Percentiles rank a stretch among this genome's conserved stretches.
Conservation (phyloP, 768 basidiomycete species). For the Lentinula raphanica region DNA sequence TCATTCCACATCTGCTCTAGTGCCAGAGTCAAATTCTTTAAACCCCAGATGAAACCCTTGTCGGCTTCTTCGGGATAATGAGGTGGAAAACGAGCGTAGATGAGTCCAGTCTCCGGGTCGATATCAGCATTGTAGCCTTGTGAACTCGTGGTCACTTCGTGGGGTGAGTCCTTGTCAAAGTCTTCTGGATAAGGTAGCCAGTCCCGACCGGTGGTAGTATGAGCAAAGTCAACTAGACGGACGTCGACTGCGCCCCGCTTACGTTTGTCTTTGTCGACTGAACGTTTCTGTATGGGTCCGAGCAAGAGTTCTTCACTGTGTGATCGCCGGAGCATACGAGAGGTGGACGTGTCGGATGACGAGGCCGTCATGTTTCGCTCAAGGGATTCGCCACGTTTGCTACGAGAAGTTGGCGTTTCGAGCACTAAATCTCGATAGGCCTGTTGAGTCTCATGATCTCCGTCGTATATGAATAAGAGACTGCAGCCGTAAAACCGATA, state of each 20-base stretch:
- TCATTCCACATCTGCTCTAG: constrained; percentile 85
- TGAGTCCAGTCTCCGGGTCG: constrained; percentile 75
- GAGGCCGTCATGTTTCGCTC: constrained; percentile 45
- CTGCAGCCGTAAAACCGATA: constrained; percentile 98
- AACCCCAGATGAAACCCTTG: constrained; percentile 88
- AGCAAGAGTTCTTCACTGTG: constrained; percentile 76
- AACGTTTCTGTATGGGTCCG: constrained; percentile 61
- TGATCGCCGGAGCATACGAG: constrained; percentile 55
- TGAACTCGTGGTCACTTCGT: constrained; percentile 48
- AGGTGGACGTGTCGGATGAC: constrained; percentile 37
- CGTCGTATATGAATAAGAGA: constrained; percentile 95
- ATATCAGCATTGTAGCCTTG: constrained; percentile 80
- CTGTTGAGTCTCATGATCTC: constrained; percentile 84
- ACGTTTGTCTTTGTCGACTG: constrained; percentile 56
- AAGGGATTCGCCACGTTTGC: constrained; percentile 73
- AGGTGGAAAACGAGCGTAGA: constrained; percentile 69
- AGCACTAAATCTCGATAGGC: constrained; percentile 54
- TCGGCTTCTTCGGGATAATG: constrained; percentile 57
- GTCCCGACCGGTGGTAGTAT: constrained; percentile 93
- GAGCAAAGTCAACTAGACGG: constrained; percentile 97
- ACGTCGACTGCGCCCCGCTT: constrained; percentile 86
- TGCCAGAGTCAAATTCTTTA: constrained; percentile 73
- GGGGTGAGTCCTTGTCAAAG: constrained; percentile 29
- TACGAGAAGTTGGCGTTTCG: constrained; percentile 63
- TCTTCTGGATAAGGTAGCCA: constrained; percentile 65